Conservation (phyloP, 306 rosid genomes). For the Crotalaria pallida region DNA sequence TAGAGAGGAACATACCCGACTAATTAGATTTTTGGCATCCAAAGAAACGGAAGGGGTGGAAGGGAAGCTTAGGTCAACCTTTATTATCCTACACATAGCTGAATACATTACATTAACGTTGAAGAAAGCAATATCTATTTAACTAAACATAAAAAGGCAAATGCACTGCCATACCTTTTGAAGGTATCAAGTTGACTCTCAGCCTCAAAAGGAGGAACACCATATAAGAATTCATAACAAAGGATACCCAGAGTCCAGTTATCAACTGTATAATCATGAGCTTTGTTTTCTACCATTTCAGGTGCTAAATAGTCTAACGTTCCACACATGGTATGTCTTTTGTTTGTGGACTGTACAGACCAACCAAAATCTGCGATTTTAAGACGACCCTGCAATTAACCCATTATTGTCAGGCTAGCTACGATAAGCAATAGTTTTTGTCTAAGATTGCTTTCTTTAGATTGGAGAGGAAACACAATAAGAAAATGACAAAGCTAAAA, state of each 20-base stretch:
- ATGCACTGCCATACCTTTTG: slow-evolving; percentile 28
- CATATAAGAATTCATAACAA: slow-evolving; percentile 84
- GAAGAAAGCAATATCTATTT: not conserved
- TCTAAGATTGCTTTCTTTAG: not conserved
- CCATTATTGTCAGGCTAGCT: too few relatives aligned
- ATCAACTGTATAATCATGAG: slow-evolving; percentile 88
- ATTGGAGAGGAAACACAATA: too few relatives aligned
- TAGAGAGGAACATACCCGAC: slow-evolving; percentile 30
- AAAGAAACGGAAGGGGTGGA: slow-evolving; percentile 35
- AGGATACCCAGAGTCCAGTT: slow-evolving; percentile 91
- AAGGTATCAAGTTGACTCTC: slow-evolving; percentile 80
- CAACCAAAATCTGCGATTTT: slow-evolving; percentile 97
- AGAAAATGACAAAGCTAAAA: too few relatives aligned
- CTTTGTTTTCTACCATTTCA: slow-evolving; percentile 85
- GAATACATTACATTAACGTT: not conserved
- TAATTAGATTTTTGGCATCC: slow-evolving; percentile 57
- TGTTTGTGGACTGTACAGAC: slow-evolving; percentile 84
- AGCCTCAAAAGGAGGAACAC: slow-evolving; percentile 90
- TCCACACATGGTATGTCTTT: slow-evolving; percentile 90
- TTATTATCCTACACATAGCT: slow-evolving; percentile 42
- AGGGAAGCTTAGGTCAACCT: slow-evolving; percentile 56
- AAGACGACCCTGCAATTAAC: slow-evolving; percentile 61
- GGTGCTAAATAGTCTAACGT: slow-evolving; percentile 91
- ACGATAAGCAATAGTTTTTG: not conserved
- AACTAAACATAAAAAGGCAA: not conserved